Evolutionary conservation across 768 basidiomycete genomes (phyloP).

Genomic region (Omphalotus guepiniiformis): DNA sequence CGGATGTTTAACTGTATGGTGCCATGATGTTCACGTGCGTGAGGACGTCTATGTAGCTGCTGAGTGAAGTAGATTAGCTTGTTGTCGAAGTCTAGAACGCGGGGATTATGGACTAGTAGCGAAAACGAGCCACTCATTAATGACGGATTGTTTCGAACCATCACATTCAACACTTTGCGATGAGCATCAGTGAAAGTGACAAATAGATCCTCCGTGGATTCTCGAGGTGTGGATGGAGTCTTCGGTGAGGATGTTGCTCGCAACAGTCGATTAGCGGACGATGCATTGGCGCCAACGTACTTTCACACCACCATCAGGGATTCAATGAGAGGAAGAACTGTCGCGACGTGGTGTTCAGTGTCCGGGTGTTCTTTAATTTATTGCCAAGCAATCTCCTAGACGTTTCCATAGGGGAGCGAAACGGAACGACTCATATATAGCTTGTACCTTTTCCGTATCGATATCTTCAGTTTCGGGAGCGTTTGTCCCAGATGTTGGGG

Average conservation of each 20-base stretch:
- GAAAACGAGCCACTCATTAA: constrained; percentile 98
- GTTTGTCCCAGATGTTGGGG: constrained; percentile 31
- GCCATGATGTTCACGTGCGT: constrained; percentile 73
- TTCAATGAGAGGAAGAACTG: constrained; percentile 92
- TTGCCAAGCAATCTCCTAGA: constrained; percentile 82
- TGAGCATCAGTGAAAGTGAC: constrained; percentile 91
- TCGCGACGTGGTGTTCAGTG: constrained; percentile 85
- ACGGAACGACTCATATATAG: constrained; percentile 87
- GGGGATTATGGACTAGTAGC: constrained; percentile 90
- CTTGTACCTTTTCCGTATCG: constrained; percentile 78
- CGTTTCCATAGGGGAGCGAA: constrained; percentile 87
- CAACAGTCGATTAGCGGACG: constrained; percentile 44
- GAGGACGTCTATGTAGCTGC: constrained; percentile 81
- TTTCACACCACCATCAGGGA: constrained; percentile 98
- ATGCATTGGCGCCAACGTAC: constrained; percentile 71
- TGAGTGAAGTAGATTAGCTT: constrained; percentile 96
- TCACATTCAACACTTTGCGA: constrained; percentile 89
- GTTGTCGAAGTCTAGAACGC: constrained; percentile 98
- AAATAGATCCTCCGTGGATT: constrained; percentile 88
- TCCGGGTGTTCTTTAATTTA: constrained; percentile 78
- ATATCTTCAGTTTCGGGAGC: constrained; percentile 35
- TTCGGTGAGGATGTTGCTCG: constrained; percentile 67
- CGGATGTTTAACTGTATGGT: constrained; percentile 89
- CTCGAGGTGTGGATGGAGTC: constrained; percentile 63
- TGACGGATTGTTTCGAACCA: constrained; percentile 98